These are phyloP conservation scores for Thamnidium elegans DNA, from an alignment of 192 early-diverging fungal genomes.

Conservation along the genomic window DNA sequence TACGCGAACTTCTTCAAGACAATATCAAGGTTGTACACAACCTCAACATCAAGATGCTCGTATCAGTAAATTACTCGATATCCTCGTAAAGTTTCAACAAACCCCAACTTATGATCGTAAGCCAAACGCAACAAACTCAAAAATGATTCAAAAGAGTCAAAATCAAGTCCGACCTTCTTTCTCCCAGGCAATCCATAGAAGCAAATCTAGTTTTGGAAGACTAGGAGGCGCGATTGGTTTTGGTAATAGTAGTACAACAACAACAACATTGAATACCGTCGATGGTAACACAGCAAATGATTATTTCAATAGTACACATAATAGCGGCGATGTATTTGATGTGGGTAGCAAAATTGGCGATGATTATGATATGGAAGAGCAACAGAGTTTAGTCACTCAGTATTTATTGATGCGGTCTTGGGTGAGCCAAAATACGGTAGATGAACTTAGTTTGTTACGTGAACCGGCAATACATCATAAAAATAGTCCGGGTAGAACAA, in stretches of 20 bases:
- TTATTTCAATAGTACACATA: background rate
- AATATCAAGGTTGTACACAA: constrained; percentile 2
- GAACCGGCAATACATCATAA: constrained; percentile 50
- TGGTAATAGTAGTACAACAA: constrained; percentile 1
- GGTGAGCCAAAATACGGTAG: constrained; percentile 71
- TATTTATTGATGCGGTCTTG: constrained; percentile 68
- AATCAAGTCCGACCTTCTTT: constrained; percentile 49
- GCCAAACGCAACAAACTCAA: constrained; percentile 49
- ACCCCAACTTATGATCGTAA: constrained; percentile 54
- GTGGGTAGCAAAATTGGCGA: background rate
- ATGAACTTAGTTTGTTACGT: constrained; percentile 63
- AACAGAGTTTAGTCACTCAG: constrained; percentile 53
- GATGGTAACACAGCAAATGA: constrained; percentile 24
- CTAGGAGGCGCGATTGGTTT: constrained; percentile 21
- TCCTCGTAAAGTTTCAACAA: constrained; percentile 49
- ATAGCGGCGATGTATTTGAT: constrained; percentile 28
- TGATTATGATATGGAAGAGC: constrained; percentile 23
- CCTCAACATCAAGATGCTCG: constrained; percentile 46
- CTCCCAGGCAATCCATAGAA: constrained; percentile 47
- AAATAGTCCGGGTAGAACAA: background rate
- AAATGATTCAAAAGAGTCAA: constrained; percentile 40
- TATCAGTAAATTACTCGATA: constrained; percentile 56
- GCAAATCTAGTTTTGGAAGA: constrained; percentile 33
- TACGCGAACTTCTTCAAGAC: constrained; percentile 28
- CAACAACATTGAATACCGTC: too few species aligned